Evolutionary conservation across 805 yeast species (phyloP).

Genomic region (Wickerhamomyces canadensis): DNA sequence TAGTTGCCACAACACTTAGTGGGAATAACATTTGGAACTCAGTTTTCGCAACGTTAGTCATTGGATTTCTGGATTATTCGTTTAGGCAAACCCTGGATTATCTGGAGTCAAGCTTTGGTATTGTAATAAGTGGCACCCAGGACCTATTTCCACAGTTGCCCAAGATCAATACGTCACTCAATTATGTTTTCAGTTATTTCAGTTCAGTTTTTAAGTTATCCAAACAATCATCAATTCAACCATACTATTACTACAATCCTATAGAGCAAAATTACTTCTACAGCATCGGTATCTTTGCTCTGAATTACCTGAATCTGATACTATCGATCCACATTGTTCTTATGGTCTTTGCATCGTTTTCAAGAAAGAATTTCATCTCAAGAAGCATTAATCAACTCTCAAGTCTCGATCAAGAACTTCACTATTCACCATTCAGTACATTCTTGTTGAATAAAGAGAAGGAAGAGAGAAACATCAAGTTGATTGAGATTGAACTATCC

Average conservation of each 20-base stretch:
- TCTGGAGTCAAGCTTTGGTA: constrained; percentile 7
- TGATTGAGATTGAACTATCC: constrained; percentile 14
- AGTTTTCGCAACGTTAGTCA: constrained; percentile 5
- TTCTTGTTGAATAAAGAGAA: constrained; percentile 8
- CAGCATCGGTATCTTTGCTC: background rate
- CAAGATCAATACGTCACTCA: background rate
- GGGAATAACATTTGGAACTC: constrained; percentile 14
- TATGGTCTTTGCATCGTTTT: constrained; percentile 19
- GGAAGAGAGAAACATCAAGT: constrained; percentile 11
- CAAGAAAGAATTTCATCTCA: constrained; percentile 20
- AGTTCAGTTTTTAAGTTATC: no score
- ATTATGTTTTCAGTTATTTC: background rate
- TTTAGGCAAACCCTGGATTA: constrained; percentile 7
- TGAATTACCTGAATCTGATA: constrained; percentile 12
- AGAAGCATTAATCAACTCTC: constrained; percentile 21
- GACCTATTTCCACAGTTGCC: constrained; percentile 20
- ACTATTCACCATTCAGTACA: constrained; percentile 6
- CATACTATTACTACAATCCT: background rate
- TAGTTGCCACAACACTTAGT: constrained; percentile 16
- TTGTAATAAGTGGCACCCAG: constrained; percentile 5
- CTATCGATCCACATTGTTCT: constrained; percentile 21
- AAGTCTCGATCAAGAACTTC: constrained; percentile 2
- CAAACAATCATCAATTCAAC: no score
- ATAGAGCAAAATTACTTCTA: background rate
- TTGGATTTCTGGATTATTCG: constrained; percentile 11